Evolutionary conservation across 805 yeast genomes (phyloP), one percentile per base, ranked within the genome.

Genomic region (Pichia deserticola): DNA sequence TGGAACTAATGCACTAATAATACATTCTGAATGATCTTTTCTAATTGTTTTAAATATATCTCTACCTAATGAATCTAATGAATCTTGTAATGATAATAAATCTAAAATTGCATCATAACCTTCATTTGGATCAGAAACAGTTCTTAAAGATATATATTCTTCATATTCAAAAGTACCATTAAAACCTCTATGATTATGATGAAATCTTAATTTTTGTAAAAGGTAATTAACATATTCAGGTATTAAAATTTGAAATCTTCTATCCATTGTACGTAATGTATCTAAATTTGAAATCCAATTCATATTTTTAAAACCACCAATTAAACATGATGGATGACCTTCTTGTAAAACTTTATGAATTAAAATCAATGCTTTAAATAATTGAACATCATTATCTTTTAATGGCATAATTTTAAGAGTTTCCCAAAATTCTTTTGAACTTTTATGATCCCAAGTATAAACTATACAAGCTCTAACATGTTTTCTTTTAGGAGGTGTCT

Each of bases 111-210:
- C 82, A 62, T 92, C 96, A 64, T 85, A 90, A 7, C 98, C 98
- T 68, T 89, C 96, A 62, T 92, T 89, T 6, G 97, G 97, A 65
- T 92, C 96, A 59, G 88, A 83, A 37, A 88, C 95, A 3, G 89
- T 81, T 51, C 87, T 79, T 56, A 92, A 74, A 5, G 97, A 87
- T 41, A 90, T 81, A 62, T 92, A 93, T 64, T 92, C 99, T 65
- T 89, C 96, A 63, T 92, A 93, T 64, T 92, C 99, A 66, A 92
- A 92, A 36, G 89, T 89, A 36, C 98, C 99, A 61, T 86, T 92
- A 69, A 92, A 93, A 5, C 89, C 95, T 12, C 87, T 82, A 60
- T 93, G 95, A 51, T 77, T 75, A 51, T 82, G 77, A 65, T 92
- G 98, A 67, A 92, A 92, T 52, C 78, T 78, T 57, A 93, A 74